Evolutionary conservation across 257 asterid genomes (phyloP), one percentile per base, ranked within the genome.

Genomic region (Penstemon barbatus): DNA sequence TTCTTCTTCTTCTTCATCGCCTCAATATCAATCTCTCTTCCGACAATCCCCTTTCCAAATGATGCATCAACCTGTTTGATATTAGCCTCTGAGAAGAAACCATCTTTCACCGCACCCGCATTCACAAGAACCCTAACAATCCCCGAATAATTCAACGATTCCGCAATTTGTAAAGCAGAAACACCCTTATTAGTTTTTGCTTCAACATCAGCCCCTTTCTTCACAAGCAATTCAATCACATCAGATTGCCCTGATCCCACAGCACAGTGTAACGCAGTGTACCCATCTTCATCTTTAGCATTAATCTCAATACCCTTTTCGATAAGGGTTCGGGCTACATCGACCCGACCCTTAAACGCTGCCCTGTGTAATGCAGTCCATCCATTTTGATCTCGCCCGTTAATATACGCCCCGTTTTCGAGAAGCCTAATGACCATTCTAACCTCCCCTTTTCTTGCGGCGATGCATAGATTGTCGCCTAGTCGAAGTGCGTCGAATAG

Each of bases 331-430:
- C 86, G 71, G 7, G 74, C 86, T 5, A 78, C 88, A 8, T 90
- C 96, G 0, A 72, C 48, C 3, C 81, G 65, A 38, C 97, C 95
- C 70, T 88, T 90, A 45, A 88, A 88, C 3, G 90, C 81, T 0
- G 95, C 92, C 15, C 97, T 56, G 61, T 90, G 97, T 25, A 90
- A 80, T 6, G 86, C 89, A 0, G 88, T 88, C 95, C 96, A 90
- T 3, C 96, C 92, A 6, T 86, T 79, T 33, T 86, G 96, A 43
- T 90, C 96, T 0, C 89, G 82, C 0, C 96, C 92, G 42, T 88
- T 83, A 13, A 86, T 77, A 11, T 71, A 68, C 0, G 95, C 97
- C 1, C 97, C 96, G 1, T 66, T 82, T 41, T 88, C 96, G 0
- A 90, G 70, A 0, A 86, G 85, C 74, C 86, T 66, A 5, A 76